Base-by-base conservation (phyloP, 441 rosid species). In the Arabidopsis hybrid region DNA sequence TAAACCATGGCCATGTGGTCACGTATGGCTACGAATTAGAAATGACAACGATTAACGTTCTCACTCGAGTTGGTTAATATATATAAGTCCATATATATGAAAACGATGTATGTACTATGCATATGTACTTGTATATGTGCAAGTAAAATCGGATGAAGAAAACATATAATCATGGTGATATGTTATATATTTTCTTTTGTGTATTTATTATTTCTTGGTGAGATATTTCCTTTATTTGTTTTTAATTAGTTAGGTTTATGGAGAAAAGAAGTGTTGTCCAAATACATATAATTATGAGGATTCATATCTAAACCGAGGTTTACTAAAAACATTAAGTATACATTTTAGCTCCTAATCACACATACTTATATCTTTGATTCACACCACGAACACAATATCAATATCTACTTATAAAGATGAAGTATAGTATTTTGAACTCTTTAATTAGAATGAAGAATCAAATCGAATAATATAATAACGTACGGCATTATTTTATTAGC, bases 341-440 rank as follows among this genome's bases (percentile, higher is more conserved):
- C 36, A 31, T 42, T 62, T 7, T 42, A 62, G 29, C 62, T 72
- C 46, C 38, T 62, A 72, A 72, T 45, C 36, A 71, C 62, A 52
- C 56, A 38, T 60, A 70, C 74, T 60, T 38, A 49, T 16, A 17
- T 43, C 65, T 61, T 61, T 61, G 68, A 53, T 62, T 62, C 29
- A 26, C 69, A 62, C 76, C 55, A 72, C 69, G 63, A 62, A 46
- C 76, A 52, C 62, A 72, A 51, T 26, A 60, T 61, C 46, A 4
- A 7, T 35, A 35, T 47, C 21, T 47, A 40, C 61, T 51, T 38
- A 60, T 36, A 32, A 8, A 58, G 47, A 10, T n/a, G 46, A 53
- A 2, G 14, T 66, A 26, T 29, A 67, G 13, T 39, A 40, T 14
- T 14, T 42, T 57, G 11, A 49, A 39, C 59, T 71, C 61, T 71